A percentile compares a stretch with the other conserved stretches of the same genome.
These are phyloP conservation scores for Claviceps africana DNA, from an alignment of 2,329 filamentous ascomycete genomes.

Conservation along the genomic window DNA sequence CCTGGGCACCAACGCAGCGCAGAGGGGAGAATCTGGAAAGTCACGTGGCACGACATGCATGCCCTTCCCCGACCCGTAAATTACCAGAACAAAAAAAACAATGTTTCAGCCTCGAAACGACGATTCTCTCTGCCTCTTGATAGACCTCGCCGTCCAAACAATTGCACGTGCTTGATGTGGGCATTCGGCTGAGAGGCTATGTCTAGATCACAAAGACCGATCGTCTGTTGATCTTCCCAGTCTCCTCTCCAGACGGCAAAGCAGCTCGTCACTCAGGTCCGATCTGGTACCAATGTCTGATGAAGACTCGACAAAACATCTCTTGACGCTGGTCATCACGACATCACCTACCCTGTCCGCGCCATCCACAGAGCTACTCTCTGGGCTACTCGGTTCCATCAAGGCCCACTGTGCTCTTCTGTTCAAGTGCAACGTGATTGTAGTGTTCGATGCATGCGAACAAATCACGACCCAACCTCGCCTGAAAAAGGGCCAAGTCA, in stretches of 20 bases:
- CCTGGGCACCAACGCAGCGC: not conserved
- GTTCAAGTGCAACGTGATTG: constrained; percentile 29
- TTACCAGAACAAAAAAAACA: no score
- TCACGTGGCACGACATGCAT: not conserved
- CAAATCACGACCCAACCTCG: constrained; percentile 27
- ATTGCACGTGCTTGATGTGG: not conserved
- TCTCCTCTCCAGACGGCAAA: not conserved
- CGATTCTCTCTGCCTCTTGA: not conserved
- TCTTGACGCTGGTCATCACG: constrained; percentile 29
- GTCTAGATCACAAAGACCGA: not conserved
- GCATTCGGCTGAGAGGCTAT: not conserved
- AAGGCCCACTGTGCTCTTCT: constrained; percentile 26
- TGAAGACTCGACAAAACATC: not conserved
- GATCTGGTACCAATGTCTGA: not conserved
- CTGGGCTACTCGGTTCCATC: constrained; percentile 32
- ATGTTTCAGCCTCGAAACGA: not conserved
- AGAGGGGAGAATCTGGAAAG: not conserved
- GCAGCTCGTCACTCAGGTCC: not conserved
- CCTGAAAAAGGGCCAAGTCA: constrained; percentile 40
- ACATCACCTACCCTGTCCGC: constrained; percentile 42
- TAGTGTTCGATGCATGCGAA: constrained; percentile 40
- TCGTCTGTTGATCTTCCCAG: not conserved
- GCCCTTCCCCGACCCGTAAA: not conserved
- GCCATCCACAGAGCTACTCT: constrained; percentile 37
- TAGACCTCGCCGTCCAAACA: not conserved